A percentile compares a stretch with the other conserved stretches of the same genome.
Conservation (phyloP, 805 yeast genomes). For the Dipodascopsis tothii region DNA sequence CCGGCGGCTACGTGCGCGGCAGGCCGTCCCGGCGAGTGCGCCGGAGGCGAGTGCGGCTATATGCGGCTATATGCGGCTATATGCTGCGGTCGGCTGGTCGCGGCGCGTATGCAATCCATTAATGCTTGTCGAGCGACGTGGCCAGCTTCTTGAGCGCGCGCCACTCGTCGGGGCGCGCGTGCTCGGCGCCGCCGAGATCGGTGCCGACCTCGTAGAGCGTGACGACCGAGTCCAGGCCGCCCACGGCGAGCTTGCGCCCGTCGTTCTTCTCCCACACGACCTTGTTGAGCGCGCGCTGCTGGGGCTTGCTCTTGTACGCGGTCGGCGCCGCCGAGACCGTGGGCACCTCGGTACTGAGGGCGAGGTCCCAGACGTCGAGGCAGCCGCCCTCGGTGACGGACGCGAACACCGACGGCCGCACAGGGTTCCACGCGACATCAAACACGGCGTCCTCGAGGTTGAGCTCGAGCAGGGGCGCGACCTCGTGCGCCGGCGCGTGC, state of each 20-base stretch:
- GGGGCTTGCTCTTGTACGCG: background rate
- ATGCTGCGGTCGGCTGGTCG: no score
- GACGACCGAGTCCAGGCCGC: slow-evolving; percentile 31
- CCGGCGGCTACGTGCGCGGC: no score
- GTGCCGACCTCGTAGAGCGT: slow-evolving; percentile 29
- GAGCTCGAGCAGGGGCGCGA: slow-evolving; percentile 26
- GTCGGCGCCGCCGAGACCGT: slow-evolving; percentile 22
- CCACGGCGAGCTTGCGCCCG: slow-evolving; percentile 28
- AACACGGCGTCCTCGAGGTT: slow-evolving; percentile 29
- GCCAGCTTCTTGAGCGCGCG: slow-evolving; percentile 1
- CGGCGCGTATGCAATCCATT: no score
- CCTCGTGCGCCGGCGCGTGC: slow-evolving; percentile 2
- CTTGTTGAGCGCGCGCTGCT: slow-evolving; percentile 27
- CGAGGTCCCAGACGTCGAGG: slow-evolving; percentile 36
- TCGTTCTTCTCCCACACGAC: slow-evolving; percentile 29
- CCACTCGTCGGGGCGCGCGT: slow-evolving; percentile 16
- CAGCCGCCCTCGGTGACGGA: slow-evolving; percentile 31
- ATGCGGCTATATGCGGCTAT: no score
- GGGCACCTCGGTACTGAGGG: slow-evolving; percentile 29
- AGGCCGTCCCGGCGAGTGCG: no score
- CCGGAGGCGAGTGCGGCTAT: no score
- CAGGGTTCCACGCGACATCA: slow-evolving; percentile 36
- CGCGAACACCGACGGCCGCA: slow-evolving; percentile 32
- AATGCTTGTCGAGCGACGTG: background rate
- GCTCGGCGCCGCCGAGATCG: slow-evolving; percentile 13